These are phyloP conservation scores for Syzygium malaccense DNA, from an alignment of 441 rosid species.

Conservation along the genomic window DNA sequence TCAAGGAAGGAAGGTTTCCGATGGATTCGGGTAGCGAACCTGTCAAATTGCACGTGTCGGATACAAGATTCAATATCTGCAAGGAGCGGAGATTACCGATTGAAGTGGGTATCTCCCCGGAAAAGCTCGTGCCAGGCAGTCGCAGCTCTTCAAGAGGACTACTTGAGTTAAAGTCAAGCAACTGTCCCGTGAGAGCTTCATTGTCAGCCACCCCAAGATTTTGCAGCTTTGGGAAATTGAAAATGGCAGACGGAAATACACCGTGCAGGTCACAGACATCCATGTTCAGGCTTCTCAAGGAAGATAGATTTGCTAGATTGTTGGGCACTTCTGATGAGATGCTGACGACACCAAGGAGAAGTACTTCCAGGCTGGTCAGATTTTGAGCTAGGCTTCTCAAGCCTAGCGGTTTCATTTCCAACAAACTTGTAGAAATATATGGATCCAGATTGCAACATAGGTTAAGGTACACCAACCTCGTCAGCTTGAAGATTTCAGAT, in stretches of 20 bases:
- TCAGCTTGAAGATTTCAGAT: too few species aligned
- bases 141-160: not conserved
- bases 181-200: accelerated
- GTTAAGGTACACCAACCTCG: too few species aligned
- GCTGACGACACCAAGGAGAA: accelerated
- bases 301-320: not conserved
- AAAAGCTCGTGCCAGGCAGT: accelerated
- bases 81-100: not conserved
- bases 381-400: not conserved
- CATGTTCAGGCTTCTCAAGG: not conserved
- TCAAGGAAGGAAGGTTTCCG: not conserved
- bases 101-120: not conserved
- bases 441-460: accelerated
- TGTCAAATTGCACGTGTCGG: too few species aligned
- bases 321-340: not conserved
- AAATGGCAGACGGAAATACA: not conserved
- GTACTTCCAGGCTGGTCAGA: not conserved
- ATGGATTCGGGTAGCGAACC: too few species aligned
- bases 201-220: accelerated
- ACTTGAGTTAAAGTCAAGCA: not conserved
- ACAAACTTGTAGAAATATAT: accelerated
- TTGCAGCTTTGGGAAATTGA: not conserved
- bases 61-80: too few species aligned
- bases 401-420: not conserved
- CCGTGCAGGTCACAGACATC: not conserved